Conservation (phyloP, 768 basidiomycete genomes). For the Hygrophoropsis aurantiaca region DNA sequence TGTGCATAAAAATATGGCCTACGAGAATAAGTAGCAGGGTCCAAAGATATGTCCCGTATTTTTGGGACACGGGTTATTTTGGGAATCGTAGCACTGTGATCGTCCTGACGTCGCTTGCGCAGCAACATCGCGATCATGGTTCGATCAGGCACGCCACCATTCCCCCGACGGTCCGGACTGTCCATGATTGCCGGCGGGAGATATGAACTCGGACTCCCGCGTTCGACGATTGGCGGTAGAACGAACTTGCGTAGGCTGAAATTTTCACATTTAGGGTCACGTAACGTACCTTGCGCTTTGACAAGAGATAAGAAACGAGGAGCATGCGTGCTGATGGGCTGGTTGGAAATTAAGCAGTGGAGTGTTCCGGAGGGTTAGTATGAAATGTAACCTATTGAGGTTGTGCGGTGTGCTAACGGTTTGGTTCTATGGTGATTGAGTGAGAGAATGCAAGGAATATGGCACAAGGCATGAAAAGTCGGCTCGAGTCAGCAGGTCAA, state of each 20-base stretch:
- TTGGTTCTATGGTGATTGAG: too few species aligned
- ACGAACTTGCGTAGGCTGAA: too few species aligned
- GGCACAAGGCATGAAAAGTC: too few species aligned
- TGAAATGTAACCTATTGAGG: too few species aligned
- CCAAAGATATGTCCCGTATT: slow-evolving; percentile 26
- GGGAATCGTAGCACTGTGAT: slow-evolving; percentile 18
- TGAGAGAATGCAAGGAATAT: too few species aligned
- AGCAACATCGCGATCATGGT: slow-evolving; percentile 5
- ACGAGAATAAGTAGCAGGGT: slow-evolving; percentile 5
- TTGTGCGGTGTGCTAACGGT: too few species aligned
- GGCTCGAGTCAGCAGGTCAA: too few species aligned
- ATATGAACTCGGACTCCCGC: neutral
- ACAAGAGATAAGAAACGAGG: too few species aligned
- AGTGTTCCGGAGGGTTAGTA: too few species aligned
- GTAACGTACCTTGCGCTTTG: too few species aligned
- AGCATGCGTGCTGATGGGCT: neutral
- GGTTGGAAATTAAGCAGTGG: neutral
- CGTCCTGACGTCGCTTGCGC: slow-evolving; percentile 22
- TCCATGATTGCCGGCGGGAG: slow-evolving; percentile 15
- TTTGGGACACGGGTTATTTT: slow-evolving; percentile 28
- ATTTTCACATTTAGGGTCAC: too few species aligned
- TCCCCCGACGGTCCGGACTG: slow-evolving; percentile 7
- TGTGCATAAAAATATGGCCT: slow-evolving; percentile 16
- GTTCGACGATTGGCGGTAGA: too few species aligned
- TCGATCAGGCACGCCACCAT: slow-evolving; percentile 27